These are phyloP conservation scores for Epichloe hybrida DNA, from an alignment of 2,329 filamentous ascomycete species.

Conservation along the genomic window DNA sequence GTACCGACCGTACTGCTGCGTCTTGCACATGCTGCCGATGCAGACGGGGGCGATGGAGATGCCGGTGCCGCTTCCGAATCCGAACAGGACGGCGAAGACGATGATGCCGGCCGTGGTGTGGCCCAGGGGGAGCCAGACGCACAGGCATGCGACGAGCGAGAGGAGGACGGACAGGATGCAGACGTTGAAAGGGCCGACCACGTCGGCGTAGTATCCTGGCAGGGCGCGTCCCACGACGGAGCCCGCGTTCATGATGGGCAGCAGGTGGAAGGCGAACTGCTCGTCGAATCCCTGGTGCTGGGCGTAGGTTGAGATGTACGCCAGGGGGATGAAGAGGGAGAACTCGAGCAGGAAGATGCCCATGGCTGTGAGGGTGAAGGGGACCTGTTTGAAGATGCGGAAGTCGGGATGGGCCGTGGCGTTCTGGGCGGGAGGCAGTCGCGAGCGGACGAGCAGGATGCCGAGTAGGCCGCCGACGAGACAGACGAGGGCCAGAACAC, in stretches of 20 bases:
- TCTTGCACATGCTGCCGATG: conserved; percentile 68
- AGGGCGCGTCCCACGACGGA: conserved; percentile 67
- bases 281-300: conserved; percentile 48
- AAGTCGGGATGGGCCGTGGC: conserved; percentile 50
- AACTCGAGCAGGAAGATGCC: conserved; percentile 64
- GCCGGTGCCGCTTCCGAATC: conserved; percentile 67
- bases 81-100: conserved; percentile 63
- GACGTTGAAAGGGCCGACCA: conserved; percentile 72
- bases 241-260: conserved; percentile 73
- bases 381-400: conserved; percentile 47
- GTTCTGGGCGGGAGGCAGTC: conserved; percentile 47
- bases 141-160: conserved; percentile 48
- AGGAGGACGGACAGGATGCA: conserved; percentile 57
- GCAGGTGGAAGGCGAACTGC: conserved; percentile 59
- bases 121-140: conserved; percentile 61
- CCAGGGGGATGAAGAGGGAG: conserved; percentile 65
- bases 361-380: conserved; percentile 50
- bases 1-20: conserved; percentile 70
- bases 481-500: conserved; percentile 35
- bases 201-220: conserved; percentile 68
- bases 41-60: conserved; percentile 77
- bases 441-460: conserved; percentile 39
- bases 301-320: conserved; percentile 70
- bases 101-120: conserved; percentile 48
- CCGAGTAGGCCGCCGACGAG: conserved; percentile 28